Evolutionary conservation across 2,329 filamentous ascomycete species (phyloP).

Genomic region (Fusarium coffeatum): DNA sequence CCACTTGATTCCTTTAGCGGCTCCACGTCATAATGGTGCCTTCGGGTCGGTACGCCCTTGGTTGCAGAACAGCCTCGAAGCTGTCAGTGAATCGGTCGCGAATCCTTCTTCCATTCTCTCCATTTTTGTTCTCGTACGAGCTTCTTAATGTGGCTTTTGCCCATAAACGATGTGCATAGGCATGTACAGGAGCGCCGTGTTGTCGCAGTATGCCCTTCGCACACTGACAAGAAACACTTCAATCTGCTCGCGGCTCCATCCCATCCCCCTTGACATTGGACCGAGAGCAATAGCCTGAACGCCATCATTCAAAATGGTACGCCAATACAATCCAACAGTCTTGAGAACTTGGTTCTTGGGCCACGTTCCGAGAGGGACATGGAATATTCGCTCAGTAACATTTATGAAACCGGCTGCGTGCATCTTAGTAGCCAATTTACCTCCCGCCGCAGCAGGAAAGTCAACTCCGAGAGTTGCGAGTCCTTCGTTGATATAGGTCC

Average conservation of each 20-base stretch:
- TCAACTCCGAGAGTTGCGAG: constrained; percentile 60
- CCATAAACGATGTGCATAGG: constrained; percentile 66
- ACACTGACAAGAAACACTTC: constrained; percentile 62
- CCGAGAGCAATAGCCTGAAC: constrained; percentile 64
- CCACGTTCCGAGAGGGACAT: constrained; percentile 67
- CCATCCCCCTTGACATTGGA: constrained; percentile 62
- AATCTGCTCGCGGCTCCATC: constrained; percentile 61
- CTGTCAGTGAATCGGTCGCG: background rate
- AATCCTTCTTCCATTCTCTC: constrained; percentile 3
- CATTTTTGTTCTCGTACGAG: background rate
- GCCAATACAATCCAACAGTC: constrained; percentile 64
- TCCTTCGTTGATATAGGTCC: constrained; percentile 59
- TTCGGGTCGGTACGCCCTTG: background rate
- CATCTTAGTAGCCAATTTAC: constrained; percentile 58
- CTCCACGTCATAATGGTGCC: constrained; percentile 4
- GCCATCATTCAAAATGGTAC: constrained; percentile 62
- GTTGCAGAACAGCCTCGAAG: background rate
- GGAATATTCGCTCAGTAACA: constrained; percentile 61
- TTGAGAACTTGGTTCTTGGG: constrained; percentile 63
- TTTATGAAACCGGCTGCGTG: constrained; percentile 64
- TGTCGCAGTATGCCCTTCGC: constrained; percentile 61
- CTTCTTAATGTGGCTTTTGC: constrained; percentile 58
- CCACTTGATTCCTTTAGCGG: constrained; percentile 7
- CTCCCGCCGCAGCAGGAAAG: constrained; percentile 57
- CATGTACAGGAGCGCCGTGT: constrained; percentile 63